Evolutionary conservation across 2,329 filamentous ascomycete genomes (phyloP).

Genomic region (Fusarium illudens): DNA sequence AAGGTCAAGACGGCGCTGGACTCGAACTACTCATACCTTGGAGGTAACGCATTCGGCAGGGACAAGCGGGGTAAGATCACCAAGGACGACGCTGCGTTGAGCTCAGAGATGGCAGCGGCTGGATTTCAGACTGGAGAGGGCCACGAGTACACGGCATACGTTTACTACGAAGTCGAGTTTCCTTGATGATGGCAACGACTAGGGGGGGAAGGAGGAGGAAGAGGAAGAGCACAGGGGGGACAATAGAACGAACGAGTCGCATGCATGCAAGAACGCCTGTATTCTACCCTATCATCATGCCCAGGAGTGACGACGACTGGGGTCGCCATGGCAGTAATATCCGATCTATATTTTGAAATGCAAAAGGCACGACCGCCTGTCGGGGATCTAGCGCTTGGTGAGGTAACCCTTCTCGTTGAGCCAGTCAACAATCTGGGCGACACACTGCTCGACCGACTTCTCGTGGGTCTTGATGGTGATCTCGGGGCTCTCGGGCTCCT

Average conservation of each 20-base stretch:
- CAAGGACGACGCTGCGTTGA: constrained; percentile 84
- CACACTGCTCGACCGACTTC: constrained; percentile 86
- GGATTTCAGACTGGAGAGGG: constrained; percentile 73
- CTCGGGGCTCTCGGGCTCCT: constrained; percentile 86
- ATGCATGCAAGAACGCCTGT: constrained; percentile 43
- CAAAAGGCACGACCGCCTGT: constrained; percentile 13
- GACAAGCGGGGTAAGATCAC: constrained; percentile 93
- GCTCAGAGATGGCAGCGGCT: constrained; percentile 84
- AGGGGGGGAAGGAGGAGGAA: background rate
- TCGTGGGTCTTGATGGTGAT: constrained; percentile 86
- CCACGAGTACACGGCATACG: constrained; percentile 91
- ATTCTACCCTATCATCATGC: constrained; percentile 40
- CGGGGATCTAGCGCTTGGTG: constrained; percentile 40
- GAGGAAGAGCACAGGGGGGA: constrained; percentile 1
- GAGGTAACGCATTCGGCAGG: constrained; percentile 89
- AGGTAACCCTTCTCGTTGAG: constrained; percentile 71
- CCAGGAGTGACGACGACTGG: constrained; percentile 34
- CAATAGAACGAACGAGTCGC: constrained; percentile 25
- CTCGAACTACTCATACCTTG: constrained; percentile 86
- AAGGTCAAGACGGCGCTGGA: constrained; percentile 85
- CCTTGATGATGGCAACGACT: constrained; percentile 44
- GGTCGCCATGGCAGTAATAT: constrained; percentile 41
- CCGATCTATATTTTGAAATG: constrained; percentile 35
- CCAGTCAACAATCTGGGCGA: constrained; percentile 83
- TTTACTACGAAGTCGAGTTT: constrained; percentile 95